These are phyloP conservation scores for Achaetomiella virescens DNA, from an alignment of 495 filamentous ascomycete genomes.

Conservation along the genomic window DNA sequence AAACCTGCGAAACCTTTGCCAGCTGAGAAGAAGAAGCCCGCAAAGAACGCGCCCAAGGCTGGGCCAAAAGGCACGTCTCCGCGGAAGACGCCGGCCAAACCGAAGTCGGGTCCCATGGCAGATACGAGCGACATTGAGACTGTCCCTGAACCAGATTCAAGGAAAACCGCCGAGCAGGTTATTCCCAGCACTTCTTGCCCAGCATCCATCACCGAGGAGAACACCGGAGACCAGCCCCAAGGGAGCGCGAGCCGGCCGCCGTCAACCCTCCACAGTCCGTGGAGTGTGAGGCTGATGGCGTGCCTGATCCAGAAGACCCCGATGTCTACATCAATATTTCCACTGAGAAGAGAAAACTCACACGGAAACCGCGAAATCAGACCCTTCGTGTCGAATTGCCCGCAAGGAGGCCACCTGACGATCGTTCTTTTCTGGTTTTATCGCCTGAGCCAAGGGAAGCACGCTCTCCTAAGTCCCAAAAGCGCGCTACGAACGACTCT, in stretches of 20 bases:
- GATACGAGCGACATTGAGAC: neutral
- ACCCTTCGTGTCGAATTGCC: slow-evolving; percentile 23
- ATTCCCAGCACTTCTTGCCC: neutral
- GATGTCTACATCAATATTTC: slow-evolving; percentile 16
- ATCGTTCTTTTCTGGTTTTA: slow-evolving; percentile 6
- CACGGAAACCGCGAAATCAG: slow-evolving; percentile 23
- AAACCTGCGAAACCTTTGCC: neutral
- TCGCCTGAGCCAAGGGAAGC: slow-evolving; percentile 17
- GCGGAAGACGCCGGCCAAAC: neutral
- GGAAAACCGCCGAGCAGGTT: neutral
- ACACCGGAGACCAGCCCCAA: neutral
- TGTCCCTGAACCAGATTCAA: neutral
- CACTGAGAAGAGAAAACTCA: neutral
- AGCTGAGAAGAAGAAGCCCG: neutral
- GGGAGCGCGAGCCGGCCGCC: neutral
- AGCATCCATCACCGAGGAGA: neutral
- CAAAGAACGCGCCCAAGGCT: neutral
- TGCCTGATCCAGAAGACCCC: neutral
- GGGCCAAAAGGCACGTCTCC: neutral
- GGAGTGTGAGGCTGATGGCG: neutral
- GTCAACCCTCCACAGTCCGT: neutral
- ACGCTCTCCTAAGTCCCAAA: neutral
- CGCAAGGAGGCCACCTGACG: slow-evolving; percentile 2
- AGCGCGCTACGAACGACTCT: too few species aligned
- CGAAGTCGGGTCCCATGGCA: neutral